A percentile compares a stretch with the other conserved stretches of the same genome.
Evolutionary conservation across 2,329 filamentous ascomycete species (phyloP).

Genomic region (Ceratocystis diversiconidia): DNA sequence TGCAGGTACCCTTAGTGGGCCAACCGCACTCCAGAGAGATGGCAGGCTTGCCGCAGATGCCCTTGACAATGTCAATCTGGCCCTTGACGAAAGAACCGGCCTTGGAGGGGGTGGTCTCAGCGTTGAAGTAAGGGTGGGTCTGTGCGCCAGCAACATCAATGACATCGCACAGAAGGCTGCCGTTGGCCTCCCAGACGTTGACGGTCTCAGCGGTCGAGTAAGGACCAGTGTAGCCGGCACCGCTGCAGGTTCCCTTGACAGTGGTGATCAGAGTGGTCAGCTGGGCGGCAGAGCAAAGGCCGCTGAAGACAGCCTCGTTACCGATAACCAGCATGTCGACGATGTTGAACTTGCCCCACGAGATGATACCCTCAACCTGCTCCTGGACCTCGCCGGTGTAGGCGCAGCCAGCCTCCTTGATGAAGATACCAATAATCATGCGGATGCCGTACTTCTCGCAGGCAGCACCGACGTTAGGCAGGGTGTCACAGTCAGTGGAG

Average conservation of each 20-base stretch:
- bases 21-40: constrained; percentile 87
- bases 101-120: constrained; percentile 41
- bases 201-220: constrained; percentile 81
- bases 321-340: constrained; percentile 73
- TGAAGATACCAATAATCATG: constrained; percentile 79
- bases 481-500: constrained; percentile 77
- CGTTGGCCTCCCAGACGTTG: constrained; percentile 55
- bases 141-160: constrained; percentile 74
- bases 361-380: constrained; percentile 60
- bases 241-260: constrained; percentile 47
- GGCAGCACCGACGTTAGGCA: constrained; percentile 59
- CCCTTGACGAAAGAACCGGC: constrained; percentile 64
- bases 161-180: constrained; percentile 48
- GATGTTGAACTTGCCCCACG: constrained; percentile 59
- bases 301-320: constrained; percentile 79
- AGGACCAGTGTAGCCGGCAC: constrained; percentile 54
- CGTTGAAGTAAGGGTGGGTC: constrained; percentile 91
- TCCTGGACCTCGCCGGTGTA: constrained; percentile 49
- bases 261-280: constrained; percentile 57
- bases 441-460: constrained; percentile 52
- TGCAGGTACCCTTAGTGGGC: constrained; percentile 56
- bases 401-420: constrained; percentile 49
- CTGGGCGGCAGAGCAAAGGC: constrained; percentile 46
- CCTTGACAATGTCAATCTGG: constrained; percentile 58
- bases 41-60: constrained; percentile 59